Percentiles rank a stretch among this genome's conserved stretches.
These are phyloP conservation scores for Amoebophrya sp. DNA, from an alignment of 169 alveolate genomes.

Conservation along the genomic window DNA sequence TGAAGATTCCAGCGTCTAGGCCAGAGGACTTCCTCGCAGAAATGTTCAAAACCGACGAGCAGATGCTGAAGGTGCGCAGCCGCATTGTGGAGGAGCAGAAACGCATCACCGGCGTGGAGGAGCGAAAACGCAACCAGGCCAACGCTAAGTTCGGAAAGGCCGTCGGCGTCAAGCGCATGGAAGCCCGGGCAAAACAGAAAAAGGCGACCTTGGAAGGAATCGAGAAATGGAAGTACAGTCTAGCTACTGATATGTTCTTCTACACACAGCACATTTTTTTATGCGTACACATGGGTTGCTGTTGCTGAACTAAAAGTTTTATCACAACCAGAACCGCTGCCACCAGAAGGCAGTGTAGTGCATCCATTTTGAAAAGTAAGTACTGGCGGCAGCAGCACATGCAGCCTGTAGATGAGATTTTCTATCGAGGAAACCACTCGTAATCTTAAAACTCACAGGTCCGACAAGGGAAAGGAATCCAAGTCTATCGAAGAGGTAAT, in stretches of 20 bases:
- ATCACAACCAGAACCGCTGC: neutral
- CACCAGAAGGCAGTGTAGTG: neutral
- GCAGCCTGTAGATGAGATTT: neutral
- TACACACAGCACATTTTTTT: too few relatives aligned
- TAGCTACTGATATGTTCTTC: neutral
- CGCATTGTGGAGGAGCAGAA: conserved; percentile 19
- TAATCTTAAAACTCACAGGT: neutral
- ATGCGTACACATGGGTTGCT: too few relatives aligned
- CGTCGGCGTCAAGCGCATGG: neutral
- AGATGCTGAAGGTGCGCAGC: conserved; percentile 1
- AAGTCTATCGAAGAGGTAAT: neutral
- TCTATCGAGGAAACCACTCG: neutral
- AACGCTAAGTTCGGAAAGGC: neutral
- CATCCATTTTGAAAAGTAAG: neutral
- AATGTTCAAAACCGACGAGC: conserved; percentile 10
- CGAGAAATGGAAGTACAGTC: conserved; percentile 23
- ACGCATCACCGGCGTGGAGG: neutral
- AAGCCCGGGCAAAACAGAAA: neutral
- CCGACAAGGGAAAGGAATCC: neutral
- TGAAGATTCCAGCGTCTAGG: neutral
- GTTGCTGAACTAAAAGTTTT: neutral
- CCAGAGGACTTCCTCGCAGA: neutral
- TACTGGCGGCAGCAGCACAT: neutral
- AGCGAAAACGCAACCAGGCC: neutral
- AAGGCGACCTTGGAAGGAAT: neutral